These are phyloP conservation scores for Ramalina intermedia DNA, from an alignment of 495 filamentous ascomycete species.

Conservation along the genomic window DNA sequence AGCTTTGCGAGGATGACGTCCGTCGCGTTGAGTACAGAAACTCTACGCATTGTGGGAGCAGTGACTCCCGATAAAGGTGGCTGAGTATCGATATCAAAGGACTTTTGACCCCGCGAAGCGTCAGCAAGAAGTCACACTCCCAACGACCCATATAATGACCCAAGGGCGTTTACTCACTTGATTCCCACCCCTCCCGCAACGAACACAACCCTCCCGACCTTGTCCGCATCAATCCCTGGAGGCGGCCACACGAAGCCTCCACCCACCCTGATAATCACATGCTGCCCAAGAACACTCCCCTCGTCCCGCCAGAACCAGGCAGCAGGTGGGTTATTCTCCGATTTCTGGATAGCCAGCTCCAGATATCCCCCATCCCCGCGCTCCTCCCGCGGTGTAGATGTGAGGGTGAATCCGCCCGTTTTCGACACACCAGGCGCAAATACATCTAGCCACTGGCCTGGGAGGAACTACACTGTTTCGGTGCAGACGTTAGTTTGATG, in stretches of 20 bases:
- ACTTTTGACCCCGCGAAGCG: constrained; percentile 11
- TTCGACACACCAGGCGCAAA: constrained; percentile 7
- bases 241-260: constrained; percentile 72
- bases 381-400: constrained; percentile 13
- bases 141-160: constrained; percentile 15
- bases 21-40: constrained; percentile 32
- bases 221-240: constrained; percentile 21
- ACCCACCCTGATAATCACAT: constrained; percentile 55
- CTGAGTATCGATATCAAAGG: constrained; percentile 46
- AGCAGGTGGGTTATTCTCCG: constrained; percentile 51
- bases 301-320: constrained; percentile 57
- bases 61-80: constrained; percentile 25
- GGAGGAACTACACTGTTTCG: constrained; percentile 41
- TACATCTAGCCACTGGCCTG: constrained; percentile 88
- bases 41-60: constrained; percentile 16
- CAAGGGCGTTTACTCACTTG: constrained; percentile 28
- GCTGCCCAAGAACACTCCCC: constrained; percentile 38
- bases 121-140: neutral
- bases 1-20: constrained; percentile 11
- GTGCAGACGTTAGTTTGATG: constrained; percentile 2
- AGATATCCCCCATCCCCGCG: constrained; percentile 28
- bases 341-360: constrained; percentile 61
- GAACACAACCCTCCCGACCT: constrained; percentile 47
- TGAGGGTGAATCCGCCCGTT: constrained; percentile 17
- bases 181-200: constrained; percentile 77